Evolutionary conservation across 2,329 filamentous ascomycete species (phyloP).

Genomic region (Phialophora verrucosa): DNA sequence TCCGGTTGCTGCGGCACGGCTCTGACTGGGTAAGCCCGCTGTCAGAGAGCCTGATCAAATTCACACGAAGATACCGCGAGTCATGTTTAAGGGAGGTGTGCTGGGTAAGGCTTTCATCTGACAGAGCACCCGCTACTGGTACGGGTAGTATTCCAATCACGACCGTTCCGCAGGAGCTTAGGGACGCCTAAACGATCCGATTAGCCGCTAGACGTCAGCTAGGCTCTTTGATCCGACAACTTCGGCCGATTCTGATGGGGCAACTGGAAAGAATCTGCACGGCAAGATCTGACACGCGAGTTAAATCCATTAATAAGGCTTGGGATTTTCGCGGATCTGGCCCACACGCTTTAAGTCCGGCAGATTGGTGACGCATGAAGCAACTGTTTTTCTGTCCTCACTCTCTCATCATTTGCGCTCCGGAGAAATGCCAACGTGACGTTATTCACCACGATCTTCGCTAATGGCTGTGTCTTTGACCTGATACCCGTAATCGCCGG

Average conservation of each 20-base stretch:
- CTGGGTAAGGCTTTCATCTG: background rate
- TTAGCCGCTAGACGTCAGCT: background rate
- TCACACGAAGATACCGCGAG: background rate
- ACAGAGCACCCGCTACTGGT: no score
- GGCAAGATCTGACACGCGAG: background rate
- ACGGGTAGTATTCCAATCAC: no score
- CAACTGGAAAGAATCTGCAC: background rate
- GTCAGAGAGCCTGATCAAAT: background rate
- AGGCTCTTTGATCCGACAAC: background rate
- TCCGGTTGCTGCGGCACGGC: constrained; percentile 5
- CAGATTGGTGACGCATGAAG: background rate
- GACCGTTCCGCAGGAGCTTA: background rate
- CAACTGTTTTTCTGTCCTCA: background rate
- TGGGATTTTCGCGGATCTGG: background rate
- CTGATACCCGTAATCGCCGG: background rate
- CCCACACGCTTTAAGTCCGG: background rate
- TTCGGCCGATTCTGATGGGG: constrained; percentile 1
- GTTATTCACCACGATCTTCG: background rate
- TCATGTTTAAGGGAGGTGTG: background rate
- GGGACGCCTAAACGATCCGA: background rate
- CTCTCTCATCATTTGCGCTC: background rate
- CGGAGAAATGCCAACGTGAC: background rate
- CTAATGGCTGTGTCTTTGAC: background rate
- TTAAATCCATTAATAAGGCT: background rate
- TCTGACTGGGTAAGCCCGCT: background rate